phyloP scores from a whole-genome alignment of 164 flowering plant genomes.

The Tinospora cordifolia region DNA sequence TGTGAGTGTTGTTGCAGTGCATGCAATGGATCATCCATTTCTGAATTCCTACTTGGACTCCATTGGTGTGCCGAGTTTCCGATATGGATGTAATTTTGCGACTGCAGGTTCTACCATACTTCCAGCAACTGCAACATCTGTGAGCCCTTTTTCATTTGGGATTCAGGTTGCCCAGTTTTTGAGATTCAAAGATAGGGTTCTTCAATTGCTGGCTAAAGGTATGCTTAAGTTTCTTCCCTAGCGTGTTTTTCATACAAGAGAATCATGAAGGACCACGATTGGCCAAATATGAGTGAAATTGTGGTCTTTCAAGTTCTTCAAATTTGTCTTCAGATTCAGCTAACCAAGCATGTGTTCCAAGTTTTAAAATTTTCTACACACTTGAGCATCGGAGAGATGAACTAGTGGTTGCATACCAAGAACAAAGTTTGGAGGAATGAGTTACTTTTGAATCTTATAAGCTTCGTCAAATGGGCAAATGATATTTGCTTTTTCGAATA shows the following conservation, averaged over 20 bases:
- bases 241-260: no score
- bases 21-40: conserved; percentile 72
- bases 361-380: neutral
- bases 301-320: no score
- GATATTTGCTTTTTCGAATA: conserved; percentile 7
- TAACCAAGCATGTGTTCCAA: neutral
- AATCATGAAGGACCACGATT: neutral
- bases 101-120: conserved; percentile 77
- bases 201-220: conserved; percentile 57
- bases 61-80: conserved; percentile 56
- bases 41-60: conserved; percentile 86
- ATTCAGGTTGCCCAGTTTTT: conserved; percentile 79
- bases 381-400: neutral
- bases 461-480: conserved; percentile 3
- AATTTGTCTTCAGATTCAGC: neutral
- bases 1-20: conserved; percentile 47
- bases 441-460: neutral
- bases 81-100: conserved; percentile 84
- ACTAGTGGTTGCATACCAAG: neutral
- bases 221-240: neutral
- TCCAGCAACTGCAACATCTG: conserved; percentile 61
- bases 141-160: conserved; percentile 82
- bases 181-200: conserved; percentile 60
- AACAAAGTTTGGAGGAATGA: neutral
- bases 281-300: neutral